Percentiles rank a stretch among this genome's conserved stretches.
Evolutionary conservation across 495 filamentous ascomycete genomes (phyloP).

Genomic region (Podospora conica): DNA sequence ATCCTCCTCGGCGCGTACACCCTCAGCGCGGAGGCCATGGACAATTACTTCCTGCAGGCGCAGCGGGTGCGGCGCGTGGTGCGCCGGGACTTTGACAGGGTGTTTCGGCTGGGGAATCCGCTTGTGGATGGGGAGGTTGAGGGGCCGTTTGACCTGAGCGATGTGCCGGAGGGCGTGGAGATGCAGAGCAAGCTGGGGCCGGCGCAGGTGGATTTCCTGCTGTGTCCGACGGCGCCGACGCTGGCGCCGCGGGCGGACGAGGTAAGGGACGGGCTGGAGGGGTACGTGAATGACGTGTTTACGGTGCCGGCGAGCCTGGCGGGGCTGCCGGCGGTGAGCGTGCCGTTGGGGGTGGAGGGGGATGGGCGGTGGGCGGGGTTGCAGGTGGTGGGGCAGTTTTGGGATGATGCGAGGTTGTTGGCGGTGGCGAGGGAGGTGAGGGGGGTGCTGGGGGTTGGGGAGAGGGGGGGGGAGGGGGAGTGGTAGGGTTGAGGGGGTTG

Average conservation of each 20-base stretch:
- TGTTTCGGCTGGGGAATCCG: slow-evolving; percentile 64
- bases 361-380: slow-evolving; percentile 55
- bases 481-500: background rate
- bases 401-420: slow-evolving; percentile 67
- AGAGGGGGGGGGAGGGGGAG: background rate
- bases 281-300: slow-evolving; percentile 89
- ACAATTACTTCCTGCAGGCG: slow-evolving; percentile 95
- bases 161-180: slow-evolving; percentile 35
- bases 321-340: slow-evolving; percentile 80
- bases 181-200: slow-evolving; percentile 42
- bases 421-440: slow-evolving; percentile 47
- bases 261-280: slow-evolving; percentile 34
- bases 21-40: slow-evolving; percentile 81
- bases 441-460: slow-evolving; percentile 7
- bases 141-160: slow-evolving; percentile 42
- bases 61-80: slow-evolving; percentile 83
- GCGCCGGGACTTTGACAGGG: slow-evolving; percentile 72
- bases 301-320: slow-evolving; percentile 93
- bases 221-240: slow-evolving; percentile 84
- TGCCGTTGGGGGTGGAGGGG: slow-evolving; percentile 54
- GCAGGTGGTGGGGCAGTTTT: slow-evolving; percentile 88
- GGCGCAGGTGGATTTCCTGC: slow-evolving; percentile 68
- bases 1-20: slow-evolving; percentile 89
- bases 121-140: slow-evolving; percentile 36
- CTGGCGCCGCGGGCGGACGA: slow-evolving; percentile 59